These are phyloP conservation scores for Candida railenensis DNA, from an alignment of 805 yeast genomes.

Conservation along the genomic window DNA sequence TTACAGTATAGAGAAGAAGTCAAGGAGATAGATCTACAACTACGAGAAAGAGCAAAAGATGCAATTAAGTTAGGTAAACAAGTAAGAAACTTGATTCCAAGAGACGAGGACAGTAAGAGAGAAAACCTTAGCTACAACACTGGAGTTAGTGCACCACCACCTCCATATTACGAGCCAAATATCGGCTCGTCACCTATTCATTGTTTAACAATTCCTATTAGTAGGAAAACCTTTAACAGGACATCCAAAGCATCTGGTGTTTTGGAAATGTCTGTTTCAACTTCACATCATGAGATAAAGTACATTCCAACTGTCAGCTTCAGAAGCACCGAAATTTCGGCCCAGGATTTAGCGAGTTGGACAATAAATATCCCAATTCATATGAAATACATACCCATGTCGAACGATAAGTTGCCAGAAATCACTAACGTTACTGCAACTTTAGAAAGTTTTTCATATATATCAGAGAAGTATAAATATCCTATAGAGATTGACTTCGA, in stretches of 20 bases:
- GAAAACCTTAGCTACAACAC: not conserved
- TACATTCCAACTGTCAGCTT: slow-evolving; percentile 25
- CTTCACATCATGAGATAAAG: not conserved
- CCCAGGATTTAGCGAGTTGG: slow-evolving; percentile 16
- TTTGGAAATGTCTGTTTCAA: slow-evolving; percentile 3
- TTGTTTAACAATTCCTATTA: not conserved
- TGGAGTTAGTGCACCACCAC: not conserved
- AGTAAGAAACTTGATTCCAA: not conserved
- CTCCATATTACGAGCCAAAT: not conserved
- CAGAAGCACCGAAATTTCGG: slow-evolving; percentile 4
- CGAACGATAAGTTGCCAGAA: slow-evolving; percentile 4
- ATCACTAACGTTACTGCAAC: slow-evolving; percentile 2
- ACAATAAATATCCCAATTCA: slow-evolving; percentile 26
- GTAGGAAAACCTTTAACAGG: slow-evolving; percentile 6
- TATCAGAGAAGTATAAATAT: slow-evolving; percentile 4
- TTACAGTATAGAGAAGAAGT: not conserved
- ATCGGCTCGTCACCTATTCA: not conserved
- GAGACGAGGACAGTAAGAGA: not conserved
- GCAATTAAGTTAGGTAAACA: not conserved
- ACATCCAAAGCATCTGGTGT: slow-evolving; percentile 7
- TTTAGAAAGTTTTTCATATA: not conserved
- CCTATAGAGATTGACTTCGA: slow-evolving; percentile 21
- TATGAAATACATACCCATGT: slow-evolving; percentile 7
- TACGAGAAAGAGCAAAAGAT: not conserved
- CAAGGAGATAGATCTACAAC: not conserved